Evolutionary conservation across 1,284 basidiomycete genomes (phyloP).

Genomic region (Ceratobasidium sp.): DNA sequence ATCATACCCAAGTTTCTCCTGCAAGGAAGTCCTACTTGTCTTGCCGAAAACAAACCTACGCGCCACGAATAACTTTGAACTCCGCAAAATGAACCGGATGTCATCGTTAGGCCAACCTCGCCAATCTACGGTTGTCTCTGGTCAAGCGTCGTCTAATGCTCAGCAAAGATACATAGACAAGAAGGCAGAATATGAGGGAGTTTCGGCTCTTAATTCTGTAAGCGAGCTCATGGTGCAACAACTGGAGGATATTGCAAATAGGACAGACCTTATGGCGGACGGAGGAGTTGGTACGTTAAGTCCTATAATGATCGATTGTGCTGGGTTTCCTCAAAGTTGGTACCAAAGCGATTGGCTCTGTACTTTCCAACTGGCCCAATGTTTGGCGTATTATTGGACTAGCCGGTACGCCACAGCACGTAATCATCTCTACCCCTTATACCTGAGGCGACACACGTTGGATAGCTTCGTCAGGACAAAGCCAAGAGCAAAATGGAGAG

Average conservation of each 20-base stretch:
- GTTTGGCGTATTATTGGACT: constrained; percentile 41
- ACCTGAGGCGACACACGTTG: neutral
- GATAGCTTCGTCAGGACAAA: constrained; percentile 16
- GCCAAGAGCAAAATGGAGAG: constrained; percentile 6
- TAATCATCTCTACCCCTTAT: neutral
- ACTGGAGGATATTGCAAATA: constrained; percentile 39
- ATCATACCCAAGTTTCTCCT: no score
- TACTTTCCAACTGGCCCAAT: constrained; percentile 42
- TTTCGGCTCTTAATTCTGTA: constrained; percentile 39
- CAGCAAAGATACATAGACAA: constrained; percentile 39
- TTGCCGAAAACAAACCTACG: no score
- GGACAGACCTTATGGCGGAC: constrained; percentile 40
- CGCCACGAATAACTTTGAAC: neutral
- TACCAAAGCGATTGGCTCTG: constrained; percentile 40
- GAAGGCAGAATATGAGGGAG: constrained; percentile 40
- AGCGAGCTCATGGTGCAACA: constrained; percentile 38
- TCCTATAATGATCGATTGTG: neutral
- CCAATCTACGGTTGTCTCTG: constrained; percentile 33
- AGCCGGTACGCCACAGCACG: constrained; percentile 28
- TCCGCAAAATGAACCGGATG: constrained; percentile 23
- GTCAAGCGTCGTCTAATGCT: constrained; percentile 26
- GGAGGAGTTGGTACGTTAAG: constrained; percentile 39
- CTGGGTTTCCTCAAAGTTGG: neutral
- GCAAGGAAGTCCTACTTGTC: no score
- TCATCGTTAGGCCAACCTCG: constrained; percentile 31